Base-by-base conservation (phyloP, 164 flowering plant genomes). In the Macadamia tetraphylla region DNA sequence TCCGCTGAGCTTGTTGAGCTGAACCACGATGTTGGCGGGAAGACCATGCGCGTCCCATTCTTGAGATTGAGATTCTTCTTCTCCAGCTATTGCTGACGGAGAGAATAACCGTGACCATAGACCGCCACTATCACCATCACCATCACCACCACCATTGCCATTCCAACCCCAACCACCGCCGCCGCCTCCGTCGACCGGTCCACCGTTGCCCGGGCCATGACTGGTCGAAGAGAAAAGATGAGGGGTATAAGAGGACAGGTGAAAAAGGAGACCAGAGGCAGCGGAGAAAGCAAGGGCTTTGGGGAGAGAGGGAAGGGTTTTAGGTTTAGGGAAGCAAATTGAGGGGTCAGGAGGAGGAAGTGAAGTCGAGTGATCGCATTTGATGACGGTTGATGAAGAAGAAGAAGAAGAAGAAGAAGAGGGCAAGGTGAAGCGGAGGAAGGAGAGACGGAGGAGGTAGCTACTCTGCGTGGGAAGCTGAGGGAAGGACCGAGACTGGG, bases 41-140 rank as follows among this genome's bases (percentile, higher is more conserved):
- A 95, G 72, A 0, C 98, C 99, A 68, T 95, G 98, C 0, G 89
- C 56, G 49, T 92, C 97, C 95, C 95, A 94, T 3, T 88, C 96
- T 17, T 76, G 74, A 0, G 78, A 43, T 6, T 63, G 63, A 0
- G 74, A 58, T 9, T 81, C 85, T 0, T 81, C 82, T 52, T 87
- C 96, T 13, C 82, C 84, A 0, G 97, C 97, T 1, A 67, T 66
- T 0, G 97, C 96, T 3, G 71, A 43, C 1, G 84, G 77, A 17
- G 81, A 73, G 60, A 86, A 78, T 0, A 88, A 1, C 32, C 75
- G 67, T 30, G 77, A 71, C 94, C 91, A 88, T 73, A 87, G 89
- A 40, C 73, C 77, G 1, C 80, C 84, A 0, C 67, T 77, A 0
- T 75, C 84, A 0, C 74, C 77, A 0, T 81, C 84, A 1, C 83